Evolutionary conservation across 78 protist species (phyloP), one percentile per base, ranked within the genome.

Genomic region (Speleostelium caveatum): DNA sequence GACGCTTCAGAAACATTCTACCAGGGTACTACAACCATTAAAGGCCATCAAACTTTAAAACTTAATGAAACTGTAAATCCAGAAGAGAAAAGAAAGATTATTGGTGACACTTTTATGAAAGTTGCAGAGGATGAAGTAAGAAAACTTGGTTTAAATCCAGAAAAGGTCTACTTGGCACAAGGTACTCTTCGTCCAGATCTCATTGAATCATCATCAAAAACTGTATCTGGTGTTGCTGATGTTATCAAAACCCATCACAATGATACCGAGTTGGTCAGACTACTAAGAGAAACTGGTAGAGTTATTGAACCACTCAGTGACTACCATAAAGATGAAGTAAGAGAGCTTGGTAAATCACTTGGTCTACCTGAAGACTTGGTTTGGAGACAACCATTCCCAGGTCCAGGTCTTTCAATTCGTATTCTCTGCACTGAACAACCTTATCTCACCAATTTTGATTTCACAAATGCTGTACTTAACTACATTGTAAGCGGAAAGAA

Each of bases 371-470:
- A 94, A 12, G 78, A 73, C 0, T 87, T 98, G 41, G 98, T 98
- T 30, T 86, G 93, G 97, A 78, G 99, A 1, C 99, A 98, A 79
- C 99, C 99, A 17, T 98, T 97, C 95, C 99, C 99, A 1, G 99
- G 99, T 1, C 99, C 99, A 8, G 99, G 99, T 38, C 88, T 98
- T 3, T 98, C 98, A 16, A 95, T 98, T 68, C 97, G 99, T 42
- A 88, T 95, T 35, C 55, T 98, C 35, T 95, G 99, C 87, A 41
- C 97, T 0, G 92, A 67, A 17, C 49, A 78, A 56, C 97, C 97
- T 38, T 94, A 86, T 39, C 5, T 88, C 26, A 72, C 28, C 0
- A 22, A 77, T 3, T 94, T 73, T 58, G 93, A 87, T 28, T 73
- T 38, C 14, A 86, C 85, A 5, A 8, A 62, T 28, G 19, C 39